Evolutionary conservation across 768 basidiomycete genomes (phyloP), one percentile per base, ranked within the genome.

Genomic region (Auriscalpium microsporum): DNA sequence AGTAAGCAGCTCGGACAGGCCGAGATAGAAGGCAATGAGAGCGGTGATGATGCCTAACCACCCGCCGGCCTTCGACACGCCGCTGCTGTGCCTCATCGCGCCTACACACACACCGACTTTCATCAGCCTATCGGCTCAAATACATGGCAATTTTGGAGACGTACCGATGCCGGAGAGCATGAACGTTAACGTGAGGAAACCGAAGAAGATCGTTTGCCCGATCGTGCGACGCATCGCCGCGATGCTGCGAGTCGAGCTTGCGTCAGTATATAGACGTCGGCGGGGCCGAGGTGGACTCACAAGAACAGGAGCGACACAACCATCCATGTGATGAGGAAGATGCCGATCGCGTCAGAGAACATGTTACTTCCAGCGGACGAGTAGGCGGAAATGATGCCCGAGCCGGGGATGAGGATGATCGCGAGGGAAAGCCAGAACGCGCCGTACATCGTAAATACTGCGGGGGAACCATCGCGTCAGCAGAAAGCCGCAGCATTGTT

Each of bases 381-480:
- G 64, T 84, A 92, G 0, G 89, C 79, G 0, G 74, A 65, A 4
- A 61, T 10, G 46, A 92, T 76, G 13, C 89, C 89, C 4, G 78
- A 78, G 28, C 78, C 75, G 2, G 91, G 91, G 48, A 90, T 77
- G 64, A 86, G 69, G 62, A 94, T 82, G 0, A 79, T 73, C 4
- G 81, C 88, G 50, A 81, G 93, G 4, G 90, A 90, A 72, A 93
- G 73, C 90, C 90, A 94, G 76, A 93, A 94, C 3, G 83, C 87
- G 21, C 91, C 91, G 57, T 87, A 94, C 1, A 84, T 86, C 0
- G 81, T 75, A 75, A 92, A 93, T 0, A 88, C 90, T 86, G 58
- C 33, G n/a, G 38, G 28, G 28, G 0, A 28, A 28, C 2, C 23
- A 37, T 33, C 38, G 42, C n/a, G 28, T 28, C 1, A 28, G 28